Conservation (phyloP, 495 filamentous ascomycete species). For the Filosporella fistucella region DNA sequence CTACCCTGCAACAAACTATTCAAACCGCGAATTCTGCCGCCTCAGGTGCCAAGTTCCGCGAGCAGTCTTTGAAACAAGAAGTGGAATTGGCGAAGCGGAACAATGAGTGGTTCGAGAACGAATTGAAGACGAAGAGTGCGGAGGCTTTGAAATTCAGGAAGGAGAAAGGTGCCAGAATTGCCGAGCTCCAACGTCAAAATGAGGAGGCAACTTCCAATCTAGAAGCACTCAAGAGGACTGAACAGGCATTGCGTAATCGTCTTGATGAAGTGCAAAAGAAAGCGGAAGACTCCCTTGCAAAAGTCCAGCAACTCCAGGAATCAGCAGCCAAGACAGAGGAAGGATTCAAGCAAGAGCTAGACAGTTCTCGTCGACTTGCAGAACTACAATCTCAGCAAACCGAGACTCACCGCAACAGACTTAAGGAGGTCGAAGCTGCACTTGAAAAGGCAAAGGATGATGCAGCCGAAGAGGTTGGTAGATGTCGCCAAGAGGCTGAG, state of each 20-base stretch:
- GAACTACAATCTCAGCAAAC: constrained; percentile 82
- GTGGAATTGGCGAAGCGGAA: constrained; percentile 78
- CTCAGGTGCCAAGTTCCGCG: constrained; percentile 76
- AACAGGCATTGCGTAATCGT: constrained; percentile 72
- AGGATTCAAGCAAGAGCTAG: constrained; percentile 76
- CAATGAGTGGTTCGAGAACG: constrained; percentile 87
- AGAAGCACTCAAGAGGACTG: constrained; percentile 71
- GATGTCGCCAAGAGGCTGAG: constrained; percentile 73
- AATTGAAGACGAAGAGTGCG: constrained; percentile 80
- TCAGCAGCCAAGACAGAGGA: constrained; percentile 73
- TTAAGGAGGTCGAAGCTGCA: constrained; percentile 74
- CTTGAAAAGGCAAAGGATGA: constrained; percentile 78
- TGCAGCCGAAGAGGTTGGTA: constrained; percentile 73
- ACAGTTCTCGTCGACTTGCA: constrained; percentile 72
- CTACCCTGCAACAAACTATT: constrained; percentile 71
- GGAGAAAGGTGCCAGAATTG: constrained; percentile 82
- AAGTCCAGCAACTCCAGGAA: constrained; percentile 81
- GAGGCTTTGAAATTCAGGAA: constrained; percentile 90
- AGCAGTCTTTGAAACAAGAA: constrained; percentile 84
- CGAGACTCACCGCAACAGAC: constrained; percentile 69
- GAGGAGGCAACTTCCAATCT: constrained; percentile 75
- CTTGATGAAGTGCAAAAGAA: constrained; percentile 82
- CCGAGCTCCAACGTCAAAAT: constrained; percentile 81
- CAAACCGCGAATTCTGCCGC: constrained; percentile 75
- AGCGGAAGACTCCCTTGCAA: constrained; percentile 73